phyloP scores from a whole-genome alignment of 139 green algal genomes.

The Gonium pectorale region DNA sequence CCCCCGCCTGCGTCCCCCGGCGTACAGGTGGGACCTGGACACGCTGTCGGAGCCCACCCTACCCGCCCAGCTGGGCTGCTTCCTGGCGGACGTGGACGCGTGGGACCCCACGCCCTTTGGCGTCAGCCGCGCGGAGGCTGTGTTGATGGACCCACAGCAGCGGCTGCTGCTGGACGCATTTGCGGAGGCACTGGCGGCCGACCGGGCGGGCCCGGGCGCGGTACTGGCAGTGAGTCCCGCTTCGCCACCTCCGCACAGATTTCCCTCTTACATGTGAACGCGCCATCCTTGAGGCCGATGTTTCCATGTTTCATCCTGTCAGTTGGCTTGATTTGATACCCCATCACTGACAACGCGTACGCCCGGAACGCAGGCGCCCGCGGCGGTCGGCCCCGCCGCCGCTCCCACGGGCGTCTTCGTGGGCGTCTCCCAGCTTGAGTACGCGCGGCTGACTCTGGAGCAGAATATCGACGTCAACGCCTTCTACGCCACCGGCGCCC shows the following conservation, averaged over 20 bases:
- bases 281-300: no score
- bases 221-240: no score
- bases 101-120: conserved; percentile 74
- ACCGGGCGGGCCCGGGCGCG: conserved; percentile 8
- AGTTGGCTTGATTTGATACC: no score
- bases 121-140: conserved; percentile 61
- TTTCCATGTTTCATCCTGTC: no score
- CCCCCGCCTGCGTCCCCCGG: no score
- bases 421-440: conserved; percentile 83
- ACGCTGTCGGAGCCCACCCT: not conserved
- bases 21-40: conserved; percentile 40
- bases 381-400: not conserved
- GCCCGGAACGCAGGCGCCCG: no score
- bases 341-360: no score
- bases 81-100: conserved; percentile 65
- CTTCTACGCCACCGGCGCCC: conserved; percentile 78
- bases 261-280: no score
- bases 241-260: no score
- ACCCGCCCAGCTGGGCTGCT: conserved; percentile 70
- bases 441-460: conserved; percentile 66
- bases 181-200: not conserved
- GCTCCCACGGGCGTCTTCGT: conserved; percentile 75
- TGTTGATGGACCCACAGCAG: conserved; percentile 84
- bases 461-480: conserved; percentile 56
- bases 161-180: conserved; percentile 61